Evolutionary conservation across 2,329 filamentous ascomycete genomes (phyloP).

Genomic region (Botrytis porri): DNA sequence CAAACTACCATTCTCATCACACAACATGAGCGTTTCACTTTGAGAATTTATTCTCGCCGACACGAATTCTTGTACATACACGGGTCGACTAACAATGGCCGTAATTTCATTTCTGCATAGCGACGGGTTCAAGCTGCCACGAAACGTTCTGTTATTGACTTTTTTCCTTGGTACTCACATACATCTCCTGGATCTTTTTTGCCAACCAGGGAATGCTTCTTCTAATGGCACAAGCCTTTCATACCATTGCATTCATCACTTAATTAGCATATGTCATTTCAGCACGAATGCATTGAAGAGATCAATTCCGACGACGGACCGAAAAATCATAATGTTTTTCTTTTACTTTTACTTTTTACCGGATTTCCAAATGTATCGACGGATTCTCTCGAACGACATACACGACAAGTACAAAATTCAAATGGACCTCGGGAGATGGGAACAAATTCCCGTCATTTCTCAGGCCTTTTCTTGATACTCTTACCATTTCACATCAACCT

Average conservation of each 20-base stretch:
- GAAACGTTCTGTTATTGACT: constrained; percentile 13
- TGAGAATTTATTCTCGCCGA: constrained; percentile 1
- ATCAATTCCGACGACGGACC: constrained; percentile 8
- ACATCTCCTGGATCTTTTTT: constrained; percentile 7
- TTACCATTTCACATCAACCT: not conserved
- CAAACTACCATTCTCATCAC: constrained; percentile 4
- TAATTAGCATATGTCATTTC: constrained; percentile 13
- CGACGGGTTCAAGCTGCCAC: constrained; percentile 17
- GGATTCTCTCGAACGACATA: not conserved
- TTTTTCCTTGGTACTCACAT: constrained; percentile 12
- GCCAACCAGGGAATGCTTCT: constrained; percentile 6
- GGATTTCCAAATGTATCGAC: constrained; percentile 1
- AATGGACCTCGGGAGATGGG: not conserved
- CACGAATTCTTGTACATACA: constrained; percentile 21
- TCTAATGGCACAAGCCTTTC: constrained; percentile 15
- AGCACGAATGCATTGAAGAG: not conserved
- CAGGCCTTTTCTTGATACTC: not conserved
- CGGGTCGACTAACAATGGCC: not conserved
- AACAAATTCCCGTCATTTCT: not conserved
- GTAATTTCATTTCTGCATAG: constrained; percentile 22
- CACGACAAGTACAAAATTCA: not conserved
- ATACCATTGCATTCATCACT: constrained; percentile 11
- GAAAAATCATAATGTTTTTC: constrained; percentile 19
- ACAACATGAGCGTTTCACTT: not conserved
- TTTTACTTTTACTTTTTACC: constrained; percentile 3